phyloP scores from a whole-genome alignment of 1,139 yeast species.

The Schizosaccharomyces versatilis region DNA sequence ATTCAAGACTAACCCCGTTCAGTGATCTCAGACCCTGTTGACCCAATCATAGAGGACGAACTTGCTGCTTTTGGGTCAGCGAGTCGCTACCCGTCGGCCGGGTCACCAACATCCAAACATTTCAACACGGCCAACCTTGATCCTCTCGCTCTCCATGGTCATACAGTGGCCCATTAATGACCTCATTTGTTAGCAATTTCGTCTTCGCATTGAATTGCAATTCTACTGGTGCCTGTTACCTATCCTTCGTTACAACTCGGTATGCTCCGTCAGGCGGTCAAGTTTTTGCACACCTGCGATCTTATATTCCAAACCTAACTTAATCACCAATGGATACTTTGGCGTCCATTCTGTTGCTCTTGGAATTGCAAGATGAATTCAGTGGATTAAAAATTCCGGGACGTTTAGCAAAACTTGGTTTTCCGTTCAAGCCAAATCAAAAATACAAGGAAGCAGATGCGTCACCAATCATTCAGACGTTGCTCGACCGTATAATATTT shows the following conservation, averaged over 20 bases:
- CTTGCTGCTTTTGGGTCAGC: not conserved
- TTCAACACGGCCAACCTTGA: no score
- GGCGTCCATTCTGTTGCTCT: not conserved
- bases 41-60: not conserved
- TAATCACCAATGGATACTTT: not conserved
- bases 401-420: not conserved
- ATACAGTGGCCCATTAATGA: no score
- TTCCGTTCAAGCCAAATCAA: not conserved
- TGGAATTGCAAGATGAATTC: not conserved
- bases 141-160: no score
- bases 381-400: conserved; percentile 1
- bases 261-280: no score
- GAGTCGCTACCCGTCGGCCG: not conserved
- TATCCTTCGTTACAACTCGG: no score
- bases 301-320: no score
- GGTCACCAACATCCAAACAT: not conserved
- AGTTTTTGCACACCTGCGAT: no score
- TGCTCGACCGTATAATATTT: conserved; percentile 5
- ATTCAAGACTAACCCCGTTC: not conserved
- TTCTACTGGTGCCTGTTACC: no score
- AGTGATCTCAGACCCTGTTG: not conserved
- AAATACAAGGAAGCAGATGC: not conserved
- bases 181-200: no score
- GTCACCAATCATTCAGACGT: conserved; percentile 6
- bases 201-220: no score